Conservation (phyloP, 176 grass and related monocot genomes). For the Eleusine indica region DNA sequence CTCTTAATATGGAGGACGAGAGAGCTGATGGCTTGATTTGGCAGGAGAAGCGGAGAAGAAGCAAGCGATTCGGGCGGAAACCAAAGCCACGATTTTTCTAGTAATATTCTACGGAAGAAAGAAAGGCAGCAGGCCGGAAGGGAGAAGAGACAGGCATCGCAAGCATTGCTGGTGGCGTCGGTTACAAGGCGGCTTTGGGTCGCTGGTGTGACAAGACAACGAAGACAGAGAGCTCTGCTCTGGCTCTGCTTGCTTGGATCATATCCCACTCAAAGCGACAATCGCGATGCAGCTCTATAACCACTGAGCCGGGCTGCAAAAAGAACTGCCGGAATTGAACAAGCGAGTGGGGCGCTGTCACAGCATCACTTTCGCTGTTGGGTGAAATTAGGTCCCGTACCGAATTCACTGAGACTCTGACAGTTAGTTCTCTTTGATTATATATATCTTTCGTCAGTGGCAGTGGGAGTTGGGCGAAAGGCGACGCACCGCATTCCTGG, state of each 20-base stretch:
- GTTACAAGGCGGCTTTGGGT: background rate
- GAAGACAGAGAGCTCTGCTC: background rate
- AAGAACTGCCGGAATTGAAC: background rate
- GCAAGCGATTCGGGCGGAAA: background rate
- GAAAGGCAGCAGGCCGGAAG: background rate
- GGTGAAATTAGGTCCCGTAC: constrained; percentile 46
- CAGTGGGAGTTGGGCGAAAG: background rate
- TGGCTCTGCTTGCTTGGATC: constrained; percentile 27
- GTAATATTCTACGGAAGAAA: background rate
- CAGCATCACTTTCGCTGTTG: constrained; percentile 33
- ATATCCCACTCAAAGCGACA: constrained; percentile 41
- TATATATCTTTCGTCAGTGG: too few species aligned
- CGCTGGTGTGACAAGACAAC: constrained; percentile 6
- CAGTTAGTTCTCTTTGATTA: background rate
- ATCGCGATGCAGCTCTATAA: too few species aligned
- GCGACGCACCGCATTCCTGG: background rate
- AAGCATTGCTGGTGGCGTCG: constrained; percentile 40
- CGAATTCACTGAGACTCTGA: constrained; percentile 21
- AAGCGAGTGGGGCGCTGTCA: background rate
- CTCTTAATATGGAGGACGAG: constrained; percentile 22
- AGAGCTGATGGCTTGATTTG: background rate
- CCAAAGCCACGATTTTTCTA: background rate
- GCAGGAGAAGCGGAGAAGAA: background rate
- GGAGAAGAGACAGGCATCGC: background rate
- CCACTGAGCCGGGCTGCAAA: background rate